Evolutionary conservation across 192 early-diverging fungal species (phyloP).

Genomic region (Coemansia sp.): DNA sequence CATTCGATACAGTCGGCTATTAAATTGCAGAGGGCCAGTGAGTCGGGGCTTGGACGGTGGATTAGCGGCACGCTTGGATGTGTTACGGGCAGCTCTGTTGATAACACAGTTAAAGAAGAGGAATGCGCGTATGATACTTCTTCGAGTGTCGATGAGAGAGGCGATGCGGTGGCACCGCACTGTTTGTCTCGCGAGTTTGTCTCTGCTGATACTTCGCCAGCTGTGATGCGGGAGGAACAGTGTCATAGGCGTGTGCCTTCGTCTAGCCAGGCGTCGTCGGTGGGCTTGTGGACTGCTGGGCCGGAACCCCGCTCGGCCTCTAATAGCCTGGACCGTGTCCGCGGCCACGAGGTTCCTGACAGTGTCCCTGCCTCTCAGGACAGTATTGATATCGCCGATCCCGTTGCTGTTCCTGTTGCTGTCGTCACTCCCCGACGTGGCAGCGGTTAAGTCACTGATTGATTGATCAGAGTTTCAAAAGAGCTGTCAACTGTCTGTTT

Average conservation of each 20-base stretch:
- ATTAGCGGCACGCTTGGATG: slow-evolving; percentile 25
- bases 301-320: background rate
- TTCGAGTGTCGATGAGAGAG: background rate
- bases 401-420: slow-evolving; percentile 11
- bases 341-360: background rate
- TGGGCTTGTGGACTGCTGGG: slow-evolving; percentile 5
- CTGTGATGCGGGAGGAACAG: background rate
- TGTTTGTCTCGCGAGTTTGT: slow-evolving; percentile 14
- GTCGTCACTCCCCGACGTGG: slow-evolving; percentile 1
- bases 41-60: slow-evolving; percentile 45
- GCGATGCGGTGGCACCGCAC: background rate
- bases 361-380: slow-evolving; percentile 16
- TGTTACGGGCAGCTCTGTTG: background rate
- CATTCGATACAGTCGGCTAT: slow-evolving; percentile 55
- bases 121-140: background rate
- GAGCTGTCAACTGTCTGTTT: background rate
- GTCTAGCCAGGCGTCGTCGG: slow-evolving; percentile 6
- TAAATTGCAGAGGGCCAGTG: slow-evolving; percentile 28
- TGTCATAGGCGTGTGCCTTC: background rate
- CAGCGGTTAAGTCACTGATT: background rate
- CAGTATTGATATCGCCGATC: slow-evolving; percentile 21
- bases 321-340: background rate
- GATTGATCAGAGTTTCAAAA: background rate
- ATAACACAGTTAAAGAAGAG: background rate
- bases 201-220: slow-evolving; percentile 24